These are phyloP conservation scores for Stropharia rugosoannulata DNA, from an alignment of 768 basidiomycete species.

Conservation along the genomic window DNA sequence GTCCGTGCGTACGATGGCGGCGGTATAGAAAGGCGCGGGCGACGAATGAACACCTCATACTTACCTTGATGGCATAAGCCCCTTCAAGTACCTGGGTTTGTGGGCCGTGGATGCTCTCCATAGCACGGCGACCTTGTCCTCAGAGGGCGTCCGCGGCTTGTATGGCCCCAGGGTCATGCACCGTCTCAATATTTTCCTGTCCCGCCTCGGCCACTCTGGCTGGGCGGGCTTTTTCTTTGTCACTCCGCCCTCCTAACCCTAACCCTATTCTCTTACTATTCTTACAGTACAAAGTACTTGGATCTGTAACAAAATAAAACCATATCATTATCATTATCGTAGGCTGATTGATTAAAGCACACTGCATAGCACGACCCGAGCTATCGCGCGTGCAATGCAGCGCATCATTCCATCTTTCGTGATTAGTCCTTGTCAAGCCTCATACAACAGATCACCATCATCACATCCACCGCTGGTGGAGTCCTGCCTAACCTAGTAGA, in stretches of 20 bases:
- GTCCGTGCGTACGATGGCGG: constrained; percentile 33
- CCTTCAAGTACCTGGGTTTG: constrained; percentile 55
- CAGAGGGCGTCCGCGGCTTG: constrained; percentile 58
- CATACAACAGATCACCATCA: too few relatives aligned
- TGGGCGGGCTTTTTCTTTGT: constrained; percentile 48
- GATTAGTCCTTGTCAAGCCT: too few relatives aligned
- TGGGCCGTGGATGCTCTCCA: constrained; percentile 57
- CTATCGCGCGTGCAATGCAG: too few relatives aligned
- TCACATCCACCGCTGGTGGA: too few relatives aligned
- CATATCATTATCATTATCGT: not conserved
- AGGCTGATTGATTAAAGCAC: not conserved
- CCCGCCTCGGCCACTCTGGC: constrained; percentile 66
- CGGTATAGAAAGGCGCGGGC: constrained; percentile 22
- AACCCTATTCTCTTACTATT: constrained; percentile 33
- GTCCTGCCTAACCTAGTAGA: too few relatives aligned
- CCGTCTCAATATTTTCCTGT: constrained; percentile 81
- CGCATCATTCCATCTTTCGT: too few relatives aligned
- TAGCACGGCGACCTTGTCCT: constrained; percentile 76
- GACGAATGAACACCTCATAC: constrained; percentile 36
- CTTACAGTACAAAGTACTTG: too few relatives aligned
- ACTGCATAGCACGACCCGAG: too few relatives aligned
- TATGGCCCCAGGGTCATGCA: constrained; percentile 76
- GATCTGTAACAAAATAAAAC: not conserved
- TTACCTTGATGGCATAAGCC: constrained; percentile 65
- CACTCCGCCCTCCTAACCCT: constrained; percentile 41